Percentiles rank a stretch among this genome's conserved stretches.
Evolutionary conservation across 139 green algal species (phyloP).

Genomic region (Ulvella scutata): DNA sequence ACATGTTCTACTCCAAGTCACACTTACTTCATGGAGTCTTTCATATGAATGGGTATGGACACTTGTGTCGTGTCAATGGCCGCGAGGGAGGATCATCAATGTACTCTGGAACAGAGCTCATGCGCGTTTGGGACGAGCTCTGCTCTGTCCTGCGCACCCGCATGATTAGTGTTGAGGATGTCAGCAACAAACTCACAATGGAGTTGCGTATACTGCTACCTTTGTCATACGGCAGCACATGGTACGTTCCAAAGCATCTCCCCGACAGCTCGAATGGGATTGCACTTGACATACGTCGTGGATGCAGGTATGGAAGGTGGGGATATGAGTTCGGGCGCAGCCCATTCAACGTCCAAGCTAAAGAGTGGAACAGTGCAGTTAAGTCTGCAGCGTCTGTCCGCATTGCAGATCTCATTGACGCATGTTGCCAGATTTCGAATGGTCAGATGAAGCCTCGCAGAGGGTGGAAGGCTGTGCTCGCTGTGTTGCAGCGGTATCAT

Average conservation of each 20-base stretch:
- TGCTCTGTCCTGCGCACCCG: slow-evolving; percentile 57
- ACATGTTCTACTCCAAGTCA: slow-evolving; percentile 48
- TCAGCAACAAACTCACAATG: slow-evolving; percentile 80
- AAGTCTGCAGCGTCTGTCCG: not conserved
- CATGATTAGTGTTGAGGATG: slow-evolving; percentile 70
- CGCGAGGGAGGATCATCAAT: slow-evolving; percentile 16
- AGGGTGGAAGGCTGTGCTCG: not conserved
- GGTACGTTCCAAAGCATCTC: too few relatives aligned
- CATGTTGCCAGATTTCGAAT: not conserved
- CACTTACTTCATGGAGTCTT: slow-evolving; percentile 84
- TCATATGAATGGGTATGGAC: slow-evolving; percentile 87
- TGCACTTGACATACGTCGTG: too few relatives aligned
- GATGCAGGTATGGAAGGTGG: slow-evolving; percentile 70
- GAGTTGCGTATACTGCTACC: slow-evolving; percentile 79
- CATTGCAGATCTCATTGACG: not conserved
- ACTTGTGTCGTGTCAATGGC: slow-evolving; percentile 78
- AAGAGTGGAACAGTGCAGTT: slow-evolving; percentile 41
- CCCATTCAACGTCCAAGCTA: slow-evolving; percentile 51
- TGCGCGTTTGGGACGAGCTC: slow-evolving; percentile 82
- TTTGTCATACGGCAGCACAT: slow-evolving; percentile 51
- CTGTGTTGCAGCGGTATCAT: not conserved
- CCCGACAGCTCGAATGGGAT: too few relatives aligned
- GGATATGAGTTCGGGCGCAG: slow-evolving; percentile 83
- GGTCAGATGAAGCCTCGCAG: not conserved
- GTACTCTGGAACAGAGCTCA: slow-evolving; percentile 55